Percentiles rank a stretch among this genome's conserved stretches.
phyloP scores from a whole-genome alignment of 352 stramenopile genomes.

The Globisporangium canariense region DNA sequence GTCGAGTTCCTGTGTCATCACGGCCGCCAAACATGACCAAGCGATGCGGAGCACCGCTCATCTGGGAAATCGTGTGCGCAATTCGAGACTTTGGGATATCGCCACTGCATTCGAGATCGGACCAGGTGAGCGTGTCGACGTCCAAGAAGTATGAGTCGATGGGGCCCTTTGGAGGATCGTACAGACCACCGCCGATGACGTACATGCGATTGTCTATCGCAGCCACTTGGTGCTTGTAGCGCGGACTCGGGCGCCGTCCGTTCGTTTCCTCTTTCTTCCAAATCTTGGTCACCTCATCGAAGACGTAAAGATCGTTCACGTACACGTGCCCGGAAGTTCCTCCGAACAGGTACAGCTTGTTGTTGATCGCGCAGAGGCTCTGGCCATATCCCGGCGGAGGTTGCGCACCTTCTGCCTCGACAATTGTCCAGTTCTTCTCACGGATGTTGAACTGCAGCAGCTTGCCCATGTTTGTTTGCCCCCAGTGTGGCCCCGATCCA shows the following conservation, averaged over 20 bases:
- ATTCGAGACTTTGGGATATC: conserved; percentile 72
- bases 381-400: conserved; percentile 76
- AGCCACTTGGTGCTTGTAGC: conserved; percentile 85
- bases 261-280: conserved; percentile 72
- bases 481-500: conserved; percentile 75
- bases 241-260: conserved; percentile 58
- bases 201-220: conserved; percentile 71
- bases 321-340: conserved; percentile 79
- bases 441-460: conserved; percentile 74
- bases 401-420: conserved; percentile 58
- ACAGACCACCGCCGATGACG: conserved; percentile 72
- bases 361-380: conserved; percentile 71
- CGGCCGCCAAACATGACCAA: conserved; percentile 80
- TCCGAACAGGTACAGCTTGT: conserved; percentile 81
- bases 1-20: conserved; percentile 62
- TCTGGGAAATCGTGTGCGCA: conserved; percentile 69
- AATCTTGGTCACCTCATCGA: conserved; percentile 64
- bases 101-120: conserved; percentile 53
- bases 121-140: conserved; percentile 67
- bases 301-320: conserved; percentile 84
- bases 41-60: conserved; percentile 38
- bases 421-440: conserved; percentile 79
- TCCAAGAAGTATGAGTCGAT: conserved; percentile 82
- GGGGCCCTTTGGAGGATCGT: conserved; percentile 74
- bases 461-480: conserved; percentile 87